phyloP scores from a whole-genome alignment of 352 stramenopile species.

The Peronospora destructor region DNA sequence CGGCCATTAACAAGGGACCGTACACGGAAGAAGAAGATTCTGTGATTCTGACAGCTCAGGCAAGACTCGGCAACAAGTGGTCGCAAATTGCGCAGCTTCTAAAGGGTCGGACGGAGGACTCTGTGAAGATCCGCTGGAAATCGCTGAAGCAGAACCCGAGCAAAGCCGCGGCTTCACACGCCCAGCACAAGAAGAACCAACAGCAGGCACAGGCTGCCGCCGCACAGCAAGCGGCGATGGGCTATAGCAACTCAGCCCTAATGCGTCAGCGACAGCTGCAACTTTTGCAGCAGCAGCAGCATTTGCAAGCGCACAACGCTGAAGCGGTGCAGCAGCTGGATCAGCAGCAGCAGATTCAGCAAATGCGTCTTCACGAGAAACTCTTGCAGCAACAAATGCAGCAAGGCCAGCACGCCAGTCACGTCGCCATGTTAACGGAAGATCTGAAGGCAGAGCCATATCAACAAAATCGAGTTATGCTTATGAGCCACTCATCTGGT shows the following conservation, averaged over 20 bases:
- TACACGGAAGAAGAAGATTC: conserved; percentile 93
- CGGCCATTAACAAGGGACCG: conserved; percentile 90
- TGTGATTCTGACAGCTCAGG: conserved; percentile 87
- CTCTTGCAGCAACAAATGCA: conserved; percentile 65
- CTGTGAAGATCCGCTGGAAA: conserved; percentile 92
- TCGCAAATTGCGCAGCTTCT: conserved; percentile 92
- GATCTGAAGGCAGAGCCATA: conserved; percentile 38
- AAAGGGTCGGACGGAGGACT: conserved; percentile 87
- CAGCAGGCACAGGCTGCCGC: conserved; percentile 43
- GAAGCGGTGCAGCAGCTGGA: conserved; percentile 61
- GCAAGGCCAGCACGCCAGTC: conserved; percentile 45
- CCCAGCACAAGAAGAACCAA: conserved; percentile 73
- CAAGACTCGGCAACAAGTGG: conserved; percentile 93
- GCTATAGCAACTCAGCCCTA: conserved; percentile 54
- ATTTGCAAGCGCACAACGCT: conserved; percentile 52
- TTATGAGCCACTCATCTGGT: conserved; percentile 29
- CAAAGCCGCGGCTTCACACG: conserved; percentile 67
- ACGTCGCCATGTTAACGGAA: conserved; percentile 34
- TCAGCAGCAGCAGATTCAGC: conserved; percentile 67
- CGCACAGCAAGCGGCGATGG: conserved; percentile 38
- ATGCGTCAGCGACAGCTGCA: conserved; percentile 65
- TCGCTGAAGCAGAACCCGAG: conserved; percentile 82
- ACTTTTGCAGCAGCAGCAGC: conserved; percentile 65
- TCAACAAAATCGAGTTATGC: conserved; percentile 22
- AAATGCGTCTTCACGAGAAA: conserved; percentile 63